Evolutionary conservation across 805 yeast species (phyloP), one percentile per base, ranked within the genome.

Genomic region (Pichia pseudocactophila): DNA sequence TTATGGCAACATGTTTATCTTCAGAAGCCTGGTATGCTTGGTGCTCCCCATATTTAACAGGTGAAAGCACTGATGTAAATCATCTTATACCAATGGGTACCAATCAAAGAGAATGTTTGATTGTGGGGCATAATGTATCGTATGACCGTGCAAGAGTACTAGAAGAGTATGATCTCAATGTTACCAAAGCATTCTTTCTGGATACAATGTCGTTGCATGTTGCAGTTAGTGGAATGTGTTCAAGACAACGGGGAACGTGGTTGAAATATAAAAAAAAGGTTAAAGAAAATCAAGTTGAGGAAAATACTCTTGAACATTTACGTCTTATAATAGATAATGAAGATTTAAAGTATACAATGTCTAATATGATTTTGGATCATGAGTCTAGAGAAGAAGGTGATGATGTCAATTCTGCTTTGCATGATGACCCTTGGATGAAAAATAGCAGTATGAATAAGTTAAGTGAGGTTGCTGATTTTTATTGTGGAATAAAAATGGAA

Each of bases 181-280:
- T 69, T 36, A 69, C 95, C 1, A 77, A 80, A 50, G 83, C 85
- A 2, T 88, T 87, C 61, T 92, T 68, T 54, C 50, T 94, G 44
- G 99, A 92, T 60, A 89, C 95, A 1, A 84, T 90, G 88, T 82
- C 97, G 1, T 64, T 92, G 16, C 99, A 92, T 61, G 77, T 89
- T 28, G 94, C 97, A 1, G 76, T 80, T 0, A 77, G 82, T 39
- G 99, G 99, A 0, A 81, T 92, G 74, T 86, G 96, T 58, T 85
- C 97, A 2, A 78, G 85, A 52, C 98, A 92, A 56, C 63, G 97
- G 47, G 82, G 87, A 0, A 69, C 73, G 15, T 92, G 92, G 84
- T 59, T 74, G 51, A 78, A 74, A 46, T 78, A 73, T 51, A 79
- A 70, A 47, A 63, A 60, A 46, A 76, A 68, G 41, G 53, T 55